phyloP scores from a whole-genome alignment of 2,329 filamentous ascomycete genomes.

The Colletotrichum musae region DNA sequence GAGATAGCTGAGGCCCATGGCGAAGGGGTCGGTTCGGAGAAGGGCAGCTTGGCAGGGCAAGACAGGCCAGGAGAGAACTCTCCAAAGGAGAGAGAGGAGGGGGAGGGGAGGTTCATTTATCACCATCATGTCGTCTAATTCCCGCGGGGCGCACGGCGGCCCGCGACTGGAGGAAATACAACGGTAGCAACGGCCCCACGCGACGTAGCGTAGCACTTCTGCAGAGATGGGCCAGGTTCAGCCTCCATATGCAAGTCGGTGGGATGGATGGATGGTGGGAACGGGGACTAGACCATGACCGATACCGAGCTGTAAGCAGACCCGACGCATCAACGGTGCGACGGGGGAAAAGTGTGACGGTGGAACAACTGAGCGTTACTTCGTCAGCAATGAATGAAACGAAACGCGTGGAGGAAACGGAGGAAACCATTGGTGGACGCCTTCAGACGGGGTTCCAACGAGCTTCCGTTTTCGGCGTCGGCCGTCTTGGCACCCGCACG shows the following conservation, averaged over 20 bases:
- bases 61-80: conserved; percentile 3
- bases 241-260: conserved; percentile 5
- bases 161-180: background rate
- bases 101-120: conserved; percentile 31
- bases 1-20: conserved; percentile 36
- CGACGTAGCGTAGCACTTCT: background rate
- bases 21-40: conserved; percentile 14
- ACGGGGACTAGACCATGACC: conserved; percentile 14
- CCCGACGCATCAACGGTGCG: background rate
- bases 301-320: background rate
- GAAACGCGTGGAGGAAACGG: conserved; percentile 33
- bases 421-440: conserved; percentile 25
- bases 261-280: no score
- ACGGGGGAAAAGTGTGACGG: background rate
- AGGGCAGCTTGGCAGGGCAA: conserved; percentile 32
- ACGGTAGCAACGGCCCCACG: conserved; percentile 11
- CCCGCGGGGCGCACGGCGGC: background rate
- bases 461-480: conserved; percentile 30
- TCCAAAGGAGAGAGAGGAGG: conserved; percentile 1
- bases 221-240: conserved; percentile 4
- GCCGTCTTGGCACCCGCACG: conserved; percentile 33
- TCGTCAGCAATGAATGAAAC: conserved; percentile 3
- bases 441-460: background rate
- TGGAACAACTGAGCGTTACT: conserved; percentile 4
- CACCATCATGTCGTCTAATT: conserved; percentile 22